phyloP scores from a whole-genome alignment of 495 filamentous ascomycete species.

The Aspergillus mulundensis region DNA sequence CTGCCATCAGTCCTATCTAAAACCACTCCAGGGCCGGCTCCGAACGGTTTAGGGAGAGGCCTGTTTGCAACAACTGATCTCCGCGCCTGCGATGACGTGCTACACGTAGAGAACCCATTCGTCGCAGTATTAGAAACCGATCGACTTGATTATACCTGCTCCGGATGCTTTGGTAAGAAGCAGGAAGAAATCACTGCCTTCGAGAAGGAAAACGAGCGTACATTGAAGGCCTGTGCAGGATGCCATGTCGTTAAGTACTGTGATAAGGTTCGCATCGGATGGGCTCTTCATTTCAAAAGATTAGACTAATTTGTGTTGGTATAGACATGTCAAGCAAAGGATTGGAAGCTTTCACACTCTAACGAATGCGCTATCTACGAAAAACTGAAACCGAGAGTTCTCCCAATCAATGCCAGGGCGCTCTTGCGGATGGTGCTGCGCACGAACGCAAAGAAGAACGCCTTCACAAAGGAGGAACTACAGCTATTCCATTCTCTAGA shows the following conservation, averaged over 20 bases:
- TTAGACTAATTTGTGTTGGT: conserved; percentile 6
- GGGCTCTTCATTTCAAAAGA: neutral
- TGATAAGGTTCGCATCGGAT: conserved; percentile 47
- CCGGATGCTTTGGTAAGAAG: conserved; percentile 39
- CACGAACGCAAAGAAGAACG: conserved; percentile 23
- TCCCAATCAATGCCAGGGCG: conserved; percentile 56
- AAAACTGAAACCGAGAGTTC: conserved; percentile 41
- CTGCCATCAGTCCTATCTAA: conserved; percentile 26
- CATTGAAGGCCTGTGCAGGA: conserved; percentile 53
- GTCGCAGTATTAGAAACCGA: conserved; percentile 42
- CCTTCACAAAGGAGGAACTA: conserved; percentile 33
- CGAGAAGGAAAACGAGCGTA: conserved; percentile 14
- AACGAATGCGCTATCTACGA: conserved; percentile 55
- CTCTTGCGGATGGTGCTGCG: conserved; percentile 50
- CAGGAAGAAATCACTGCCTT: conserved; percentile 17
- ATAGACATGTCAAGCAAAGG: conserved; percentile 58
- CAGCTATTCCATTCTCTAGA: conserved; percentile 41
- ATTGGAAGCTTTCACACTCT: conserved; percentile 59
- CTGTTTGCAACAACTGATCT: conserved; percentile 39
- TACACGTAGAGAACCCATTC: conserved; percentile 36
- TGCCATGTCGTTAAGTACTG: conserved; percentile 65
- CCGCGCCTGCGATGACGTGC: conserved; percentile 32
- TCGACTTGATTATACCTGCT: conserved; percentile 40
- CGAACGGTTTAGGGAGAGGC: conserved; percentile 36
- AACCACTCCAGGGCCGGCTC: conserved; percentile 23